Evolutionary conservation across 768 basidiomycete species (phyloP), one percentile per base, ranked within the genome.

Genomic region (Lentinula guzmanii): DNA sequence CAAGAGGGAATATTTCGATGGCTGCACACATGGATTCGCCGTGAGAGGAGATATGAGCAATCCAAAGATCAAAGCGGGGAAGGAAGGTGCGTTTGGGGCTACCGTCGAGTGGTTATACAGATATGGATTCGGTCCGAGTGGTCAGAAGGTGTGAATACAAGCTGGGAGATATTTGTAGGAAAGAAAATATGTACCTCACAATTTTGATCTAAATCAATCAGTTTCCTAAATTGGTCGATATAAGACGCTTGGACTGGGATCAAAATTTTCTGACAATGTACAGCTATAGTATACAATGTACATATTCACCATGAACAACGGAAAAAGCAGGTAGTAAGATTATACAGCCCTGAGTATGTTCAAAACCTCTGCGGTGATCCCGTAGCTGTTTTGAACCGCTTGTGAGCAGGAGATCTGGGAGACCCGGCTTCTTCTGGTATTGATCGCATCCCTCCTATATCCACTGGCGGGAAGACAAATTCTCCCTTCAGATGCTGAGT

Each of bases 11-110:
- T 72, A 72, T 56, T 77, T 61, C 16, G 67, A 71, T 0, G 75
- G 75, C 3, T 72, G 68, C 54, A 62, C 55, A 0, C 76, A 78
- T 59, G 76, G 77, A 0, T 82, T 82, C 65, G 75, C 79, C 11
- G 72, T 78, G n/a, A 71, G 79, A 64, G 76, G 77, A 2, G 77
- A 79, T 65, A 5, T 72, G 54, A 70, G 61, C 51, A 66, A 75
- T 61, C 80, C 82, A 3, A 70, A 73, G 61, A 70, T 80, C 61
- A 82, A 81, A 72, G 76, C 77, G 18, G 83, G 77, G 45, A 83
- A 82, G 70, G 83, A 84, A 66, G 79, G 79, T 6, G 71, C 80
- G 0, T 83, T 84, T 73, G 77, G 80, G 69, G 74, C 75, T 34
- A 70, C 74, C 16, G 78, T 83, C 24, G 72, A 79, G 61, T 84